Conservation (phyloP, 805 yeast genomes). For the Schizosaccharomyces lindneri region DNA sequence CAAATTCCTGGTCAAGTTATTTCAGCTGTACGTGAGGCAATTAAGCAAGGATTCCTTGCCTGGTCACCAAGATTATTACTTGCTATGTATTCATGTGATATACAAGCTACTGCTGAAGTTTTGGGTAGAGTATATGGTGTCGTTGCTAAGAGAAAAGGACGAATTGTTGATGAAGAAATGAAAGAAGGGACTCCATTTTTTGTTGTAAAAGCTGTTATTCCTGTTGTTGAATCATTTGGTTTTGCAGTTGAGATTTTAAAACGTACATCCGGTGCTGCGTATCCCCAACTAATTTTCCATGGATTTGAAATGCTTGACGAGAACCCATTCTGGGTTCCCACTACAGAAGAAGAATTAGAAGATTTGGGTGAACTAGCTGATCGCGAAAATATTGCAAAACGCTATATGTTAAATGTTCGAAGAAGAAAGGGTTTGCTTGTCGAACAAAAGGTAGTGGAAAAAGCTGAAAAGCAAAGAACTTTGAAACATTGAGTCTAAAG, state of each 20-base stretch:
- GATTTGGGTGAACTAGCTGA: conserved; percentile 84
- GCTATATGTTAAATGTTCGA: conserved; percentile 61
- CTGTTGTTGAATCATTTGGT: conserved; percentile 91
- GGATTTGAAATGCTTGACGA: conserved; percentile 70
- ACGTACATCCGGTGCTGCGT: conserved; percentile 87
- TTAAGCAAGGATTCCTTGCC: conserved; percentile 43
- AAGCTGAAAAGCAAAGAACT: conserved; percentile 86
- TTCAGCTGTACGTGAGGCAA: conserved; percentile 43
- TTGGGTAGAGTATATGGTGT: conserved; percentile 89
- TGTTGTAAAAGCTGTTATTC: conserved; percentile 59
- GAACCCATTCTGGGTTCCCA: conserved; percentile 98
- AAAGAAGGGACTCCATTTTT: conserved; percentile 96
- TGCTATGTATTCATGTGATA: conserved; percentile 84
- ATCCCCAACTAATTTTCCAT: conserved; percentile 76
- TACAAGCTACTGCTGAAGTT: conserved; percentile 85
- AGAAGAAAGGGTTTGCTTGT: conserved; percentile 70
- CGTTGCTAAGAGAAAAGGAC: conserved; percentile 68
- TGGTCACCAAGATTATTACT: conserved; percentile 79
- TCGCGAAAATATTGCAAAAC: conserved; percentile 69
- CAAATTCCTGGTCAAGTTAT: conserved; percentile 42
- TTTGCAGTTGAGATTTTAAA: conserved; percentile 86
- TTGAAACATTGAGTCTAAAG: conserved; percentile 21
- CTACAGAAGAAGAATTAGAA: conserved; percentile 87
- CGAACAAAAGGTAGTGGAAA: conserved; percentile 70
- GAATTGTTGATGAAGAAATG: conserved; percentile 73